These are phyloP conservation scores for Botrytis galanthina DNA, from an alignment of 2,329 filamentous ascomycete genomes.

Conservation along the genomic window DNA sequence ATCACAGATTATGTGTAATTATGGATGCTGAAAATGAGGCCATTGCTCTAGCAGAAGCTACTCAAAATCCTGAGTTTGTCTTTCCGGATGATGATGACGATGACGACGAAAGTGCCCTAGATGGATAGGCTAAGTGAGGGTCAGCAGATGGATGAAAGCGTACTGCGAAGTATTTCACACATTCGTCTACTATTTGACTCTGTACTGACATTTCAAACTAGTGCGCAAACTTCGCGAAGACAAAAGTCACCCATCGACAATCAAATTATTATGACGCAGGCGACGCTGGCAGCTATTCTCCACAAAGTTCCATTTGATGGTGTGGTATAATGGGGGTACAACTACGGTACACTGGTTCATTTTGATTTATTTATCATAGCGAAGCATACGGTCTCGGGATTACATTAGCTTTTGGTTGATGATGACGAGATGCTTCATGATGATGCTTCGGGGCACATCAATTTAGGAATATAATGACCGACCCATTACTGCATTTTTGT, in stretches of 20 bases:
- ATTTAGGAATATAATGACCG: background rate
- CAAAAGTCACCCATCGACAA: background rate
- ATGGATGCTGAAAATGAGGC: too few relatives aligned
- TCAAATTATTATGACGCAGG: background rate
- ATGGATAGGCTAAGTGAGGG: background rate
- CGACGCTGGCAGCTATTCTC: background rate
- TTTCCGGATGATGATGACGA: background rate
- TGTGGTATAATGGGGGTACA: background rate
- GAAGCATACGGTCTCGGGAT: background rate
- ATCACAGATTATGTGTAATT: too few relatives aligned
- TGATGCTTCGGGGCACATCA: background rate
- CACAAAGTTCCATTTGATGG: background rate
- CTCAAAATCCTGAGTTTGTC: background rate
- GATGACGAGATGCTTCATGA: background rate
- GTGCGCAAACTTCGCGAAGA: fast-evolving
- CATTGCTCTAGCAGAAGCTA: too few relatives aligned
- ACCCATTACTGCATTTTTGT: background rate
- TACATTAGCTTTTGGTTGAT: background rate
- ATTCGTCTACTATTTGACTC: too few relatives aligned
- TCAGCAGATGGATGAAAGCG: background rate
- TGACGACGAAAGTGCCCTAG: fast-evolving
- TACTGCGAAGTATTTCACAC: background rate
- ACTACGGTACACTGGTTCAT: background rate
- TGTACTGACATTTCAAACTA: background rate
- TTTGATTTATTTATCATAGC: background rate